phyloP scores from a whole-genome alignment of 1,284 basidiomycete genomes.

The Trametes polyzona region DNA sequence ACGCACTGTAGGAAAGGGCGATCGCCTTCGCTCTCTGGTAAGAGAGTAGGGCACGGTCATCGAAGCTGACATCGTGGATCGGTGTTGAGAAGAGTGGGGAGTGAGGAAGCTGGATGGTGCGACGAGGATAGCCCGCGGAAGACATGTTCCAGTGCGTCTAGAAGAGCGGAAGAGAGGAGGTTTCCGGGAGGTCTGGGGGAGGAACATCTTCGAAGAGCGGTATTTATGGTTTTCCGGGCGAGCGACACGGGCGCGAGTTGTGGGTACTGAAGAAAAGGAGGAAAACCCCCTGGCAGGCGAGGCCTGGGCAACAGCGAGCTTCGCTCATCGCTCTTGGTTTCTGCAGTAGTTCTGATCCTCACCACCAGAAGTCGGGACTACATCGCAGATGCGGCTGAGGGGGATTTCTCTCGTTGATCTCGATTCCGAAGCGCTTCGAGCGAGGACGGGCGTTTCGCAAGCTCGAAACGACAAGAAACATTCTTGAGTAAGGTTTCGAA shows the following conservation, averaged over 20 bases:
- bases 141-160: constrained; percentile 9
- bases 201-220: too few relatives aligned
- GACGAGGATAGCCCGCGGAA: constrained; percentile 16
- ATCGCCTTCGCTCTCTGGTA: constrained; percentile 31
- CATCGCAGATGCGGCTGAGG: neutral
- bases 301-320: too few relatives aligned
- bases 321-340: too few relatives aligned
- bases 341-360: neutral
- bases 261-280: too few relatives aligned
- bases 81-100: constrained; percentile 16
- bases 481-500: too few relatives aligned
- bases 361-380: neutral
- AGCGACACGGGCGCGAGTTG: too few relatives aligned
- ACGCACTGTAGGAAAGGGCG: constrained; percentile 28
- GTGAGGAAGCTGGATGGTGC: constrained; percentile 19
- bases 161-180: neutral
- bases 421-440: neutral
- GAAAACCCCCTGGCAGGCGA: too few relatives aligned
- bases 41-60: constrained; percentile 24
- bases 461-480: neutral
- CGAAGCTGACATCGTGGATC: constrained; percentile 14
- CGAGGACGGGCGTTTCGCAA: neutral
- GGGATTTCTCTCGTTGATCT: neutral
- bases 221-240: too few relatives aligned
- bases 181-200: neutral